Base-by-base conservation (phyloP, 768 basidiomycete species). In the Suillus spraguei region DNA sequence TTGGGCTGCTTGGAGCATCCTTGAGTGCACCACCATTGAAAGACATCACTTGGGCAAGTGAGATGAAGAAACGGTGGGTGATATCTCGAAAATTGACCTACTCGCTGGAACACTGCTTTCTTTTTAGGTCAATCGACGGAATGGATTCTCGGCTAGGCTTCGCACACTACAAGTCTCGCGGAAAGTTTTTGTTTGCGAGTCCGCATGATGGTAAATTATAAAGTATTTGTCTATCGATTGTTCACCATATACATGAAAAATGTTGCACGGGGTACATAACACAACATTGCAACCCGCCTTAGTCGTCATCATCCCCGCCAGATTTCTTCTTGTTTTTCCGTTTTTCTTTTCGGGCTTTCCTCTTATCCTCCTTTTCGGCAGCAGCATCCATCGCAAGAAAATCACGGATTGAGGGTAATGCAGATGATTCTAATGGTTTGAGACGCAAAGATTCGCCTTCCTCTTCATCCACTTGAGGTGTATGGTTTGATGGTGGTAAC, bases 41-140 rank as follows among this genome's bases (percentile, higher is more conserved):
- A 68, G 91, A 94, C 69, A 91, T 94, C 64, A 89, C 90, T 39
- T 95, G 92, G 94, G 85, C 91, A 20, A 92, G 90, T 68, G 93
- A 95, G 77, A 95, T 95, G 93, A 84, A 83, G 68, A 88, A 84
- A 71, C 83, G 88, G 93, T 93, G 68, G 67, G 86, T 75, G 20
- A 35, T 8, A 7, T 47, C 36, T 24, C 53, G 24, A 14, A n/a
- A 54, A 60, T 44, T 39, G 54, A 0, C 33, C 4, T 54, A 35
- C 24, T 28, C 6, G 35, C 33, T 62, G 44, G 33, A 17, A 41
- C 22, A 33, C 24, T 35, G 24, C 54, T 61, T 44, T 22, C 8
- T 62, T 64, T 44, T 42, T 68, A 92, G 90, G 64, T 83, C 85
- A 65, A 88, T 91, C 60, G 90, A 91, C 72, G 87, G 88, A 68